Evolutionary conservation across 2,329 filamentous ascomycete genomes (phyloP).

Genomic region (Phoma herbarum): DNA sequence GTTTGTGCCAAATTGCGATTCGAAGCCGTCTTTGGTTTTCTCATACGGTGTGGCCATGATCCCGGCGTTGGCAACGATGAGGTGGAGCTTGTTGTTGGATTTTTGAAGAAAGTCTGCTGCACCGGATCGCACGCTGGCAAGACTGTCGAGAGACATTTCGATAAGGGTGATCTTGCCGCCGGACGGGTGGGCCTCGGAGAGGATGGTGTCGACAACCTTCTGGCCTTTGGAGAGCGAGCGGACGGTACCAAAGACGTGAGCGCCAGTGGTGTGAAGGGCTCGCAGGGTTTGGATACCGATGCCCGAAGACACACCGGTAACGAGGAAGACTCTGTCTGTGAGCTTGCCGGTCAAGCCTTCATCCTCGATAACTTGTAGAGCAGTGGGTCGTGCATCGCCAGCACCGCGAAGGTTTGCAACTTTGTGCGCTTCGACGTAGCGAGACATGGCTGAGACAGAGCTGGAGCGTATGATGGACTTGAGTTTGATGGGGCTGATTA

Average conservation of each 20-base stretch:
- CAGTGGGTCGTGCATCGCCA: constrained; percentile 55
- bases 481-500: background rate
- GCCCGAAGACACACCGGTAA: constrained; percentile 43
- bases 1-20: constrained; percentile 63
- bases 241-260: constrained; percentile 56
- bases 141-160: constrained; percentile 34
- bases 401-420: constrained; percentile 35
- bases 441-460: constrained; percentile 8
- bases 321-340: constrained; percentile 36
- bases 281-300: constrained; percentile 42
- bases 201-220: constrained; percentile 34
- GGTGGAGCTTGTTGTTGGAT: constrained; percentile 28
- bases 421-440: constrained; percentile 25
- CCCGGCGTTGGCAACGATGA: constrained; percentile 33
- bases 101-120: constrained; percentile 32
- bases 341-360: constrained; percentile 48
- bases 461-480: background rate
- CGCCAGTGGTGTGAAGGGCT: constrained; percentile 58
- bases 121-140: constrained; percentile 30
- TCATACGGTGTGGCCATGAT: constrained; percentile 37
- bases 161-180: constrained; percentile 33
- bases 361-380: constrained; percentile 53
- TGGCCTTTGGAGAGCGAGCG: constrained; percentile 39
- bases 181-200: constrained; percentile 17
- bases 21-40: constrained; percentile 50